phyloP scores from a whole-genome alignment of 495 filamentous ascomycete species.

The Tetracladium marchalianum region DNA sequence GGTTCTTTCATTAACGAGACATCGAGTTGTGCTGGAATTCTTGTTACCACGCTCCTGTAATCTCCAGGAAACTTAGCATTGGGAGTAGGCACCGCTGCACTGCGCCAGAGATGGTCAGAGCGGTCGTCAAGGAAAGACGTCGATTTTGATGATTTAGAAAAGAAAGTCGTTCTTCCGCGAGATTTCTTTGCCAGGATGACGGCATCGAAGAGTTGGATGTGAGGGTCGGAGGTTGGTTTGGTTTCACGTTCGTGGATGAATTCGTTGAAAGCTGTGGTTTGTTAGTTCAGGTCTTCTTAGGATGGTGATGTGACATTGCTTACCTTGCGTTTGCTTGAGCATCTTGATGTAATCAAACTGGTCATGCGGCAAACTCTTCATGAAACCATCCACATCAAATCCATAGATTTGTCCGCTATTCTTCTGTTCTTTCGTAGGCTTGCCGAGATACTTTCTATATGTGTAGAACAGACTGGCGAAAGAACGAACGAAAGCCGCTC shows the following conservation, averaged over 20 bases:
- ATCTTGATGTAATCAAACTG: conserved; percentile 80
- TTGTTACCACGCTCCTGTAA: conserved; percentile 38
- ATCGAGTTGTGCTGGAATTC: conserved; percentile 74
- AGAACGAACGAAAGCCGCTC: conserved; percentile 88
- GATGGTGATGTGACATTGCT: conserved; percentile 12
- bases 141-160: conserved; percentile 36
- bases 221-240: conserved; percentile 42
- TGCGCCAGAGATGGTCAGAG: conserved; percentile 87
- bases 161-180: conserved; percentile 55
- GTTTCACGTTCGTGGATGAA: conserved; percentile 90
- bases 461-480: conserved; percentile 93
- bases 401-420: conserved; percentile 76
- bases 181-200: conserved; percentile 92
- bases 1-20: conserved; percentile 81
- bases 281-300: conserved; percentile 9
- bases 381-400: conserved; percentile 91
- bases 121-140: conserved; percentile 76
- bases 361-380: conserved; percentile 82
- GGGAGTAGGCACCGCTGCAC: conserved; percentile 70
- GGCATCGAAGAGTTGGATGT: conserved; percentile 86
- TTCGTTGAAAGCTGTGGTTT: conserved; percentile 70
- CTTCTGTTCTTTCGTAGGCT: conserved; percentile 73
- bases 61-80: conserved; percentile 66
- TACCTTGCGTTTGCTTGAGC: conserved; percentile 90
- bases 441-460: conserved; percentile 74